Percentiles rank a stretch among this genome's conserved stretches.
Conservation (phyloP, 2,329 filamentous ascomycete species). For the Epichloe sibirici region DNA sequence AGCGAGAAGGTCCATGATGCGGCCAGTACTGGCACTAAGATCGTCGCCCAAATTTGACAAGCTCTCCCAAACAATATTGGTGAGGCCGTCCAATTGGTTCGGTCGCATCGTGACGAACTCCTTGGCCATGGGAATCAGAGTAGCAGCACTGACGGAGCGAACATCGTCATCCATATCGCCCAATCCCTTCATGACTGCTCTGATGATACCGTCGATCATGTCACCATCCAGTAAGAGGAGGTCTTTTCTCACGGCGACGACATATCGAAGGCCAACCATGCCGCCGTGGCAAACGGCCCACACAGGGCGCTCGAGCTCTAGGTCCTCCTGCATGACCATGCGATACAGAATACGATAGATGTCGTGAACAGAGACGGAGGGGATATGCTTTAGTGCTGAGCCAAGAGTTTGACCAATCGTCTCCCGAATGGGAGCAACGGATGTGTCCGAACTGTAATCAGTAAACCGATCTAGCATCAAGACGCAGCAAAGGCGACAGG, state of each 20-base stretch:
- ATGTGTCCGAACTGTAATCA: slow-evolving; percentile 95
- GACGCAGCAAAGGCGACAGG: slow-evolving; percentile 88
- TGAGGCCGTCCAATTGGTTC: slow-evolving; percentile 63
- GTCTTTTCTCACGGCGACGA: slow-evolving; percentile 91
- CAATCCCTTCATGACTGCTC: slow-evolving; percentile 88
- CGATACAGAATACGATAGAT: slow-evolving; percentile 77
- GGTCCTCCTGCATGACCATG: slow-evolving; percentile 83
- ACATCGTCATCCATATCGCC: slow-evolving; percentile 91
- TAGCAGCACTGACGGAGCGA: slow-evolving; percentile 92
- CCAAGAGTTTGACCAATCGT: slow-evolving; percentile 90
- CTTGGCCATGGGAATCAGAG: slow-evolving; percentile 86
- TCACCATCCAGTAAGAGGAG: slow-evolving; percentile 70
- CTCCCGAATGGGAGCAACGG: slow-evolving; percentile 90
- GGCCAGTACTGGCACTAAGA: slow-evolving; percentile 90
- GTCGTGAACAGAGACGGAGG: slow-evolving; percentile 64
- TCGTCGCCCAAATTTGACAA: slow-evolving; percentile 94
- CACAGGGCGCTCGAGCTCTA: slow-evolving; percentile 58
- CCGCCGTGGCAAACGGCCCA: slow-evolving; percentile 97
- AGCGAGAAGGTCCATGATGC: slow-evolving; percentile 94
- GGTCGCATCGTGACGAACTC: slow-evolving; percentile 85
- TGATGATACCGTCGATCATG: slow-evolving; percentile 86
- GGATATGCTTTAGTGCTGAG: slow-evolving; percentile 74
- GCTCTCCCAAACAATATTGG: slow-evolving; percentile 95
- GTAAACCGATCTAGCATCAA: slow-evolving; percentile 96
- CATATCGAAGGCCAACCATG: slow-evolving; percentile 91